phyloP scores from a whole-genome alignment of 176 grass and related monocot genomes.

The Rhynchospora breviuscula region DNA sequence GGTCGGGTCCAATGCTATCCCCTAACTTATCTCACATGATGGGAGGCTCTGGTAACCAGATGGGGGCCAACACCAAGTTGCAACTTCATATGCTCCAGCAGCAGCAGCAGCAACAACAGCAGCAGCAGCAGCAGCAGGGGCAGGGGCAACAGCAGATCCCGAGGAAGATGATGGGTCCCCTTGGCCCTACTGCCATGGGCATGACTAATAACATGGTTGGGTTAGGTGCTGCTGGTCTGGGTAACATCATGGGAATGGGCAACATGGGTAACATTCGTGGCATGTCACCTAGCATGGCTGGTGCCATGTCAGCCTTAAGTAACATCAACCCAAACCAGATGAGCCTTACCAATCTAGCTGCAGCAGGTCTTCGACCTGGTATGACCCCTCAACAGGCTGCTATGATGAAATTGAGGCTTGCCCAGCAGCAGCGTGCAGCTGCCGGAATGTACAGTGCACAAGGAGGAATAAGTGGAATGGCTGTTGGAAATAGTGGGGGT shows the following conservation, averaged over 20 bases:
- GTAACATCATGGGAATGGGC: conserved; percentile 56
- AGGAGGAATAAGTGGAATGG: conserved; percentile 54
- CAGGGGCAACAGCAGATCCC: conserved; percentile 55
- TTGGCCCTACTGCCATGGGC: conserved; percentile 52
- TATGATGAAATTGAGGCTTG: conserved; percentile 51
- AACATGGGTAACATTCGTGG: conserved; percentile 55
- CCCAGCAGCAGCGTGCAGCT: conserved; percentile 47
- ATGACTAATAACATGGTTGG: conserved; percentile 63
- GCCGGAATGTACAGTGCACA: conserved; percentile 48
- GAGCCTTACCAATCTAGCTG: conserved; percentile 60
- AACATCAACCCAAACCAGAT: conserved; percentile 63
- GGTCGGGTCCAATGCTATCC: conserved; percentile 54
- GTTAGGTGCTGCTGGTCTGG: conserved; percentile 39
- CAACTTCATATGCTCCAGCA: conserved; percentile 34
- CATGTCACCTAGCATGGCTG: conserved; percentile 47
- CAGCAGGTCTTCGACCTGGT: conserved; percentile 38
- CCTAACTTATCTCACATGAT: conserved; percentile 73
- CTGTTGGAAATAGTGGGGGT: conserved; percentile 51
- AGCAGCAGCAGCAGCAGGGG: conserved; percentile 51
- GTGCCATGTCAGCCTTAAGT: conserved; percentile 45
- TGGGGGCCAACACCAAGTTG: conserved; percentile 53
- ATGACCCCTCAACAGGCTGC: conserved; percentile 33
- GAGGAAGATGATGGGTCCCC: conserved; percentile 68
- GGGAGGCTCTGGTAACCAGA: conserved; percentile 41
- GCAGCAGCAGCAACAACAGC: conserved; percentile 55